Conservation (phyloP, 768 basidiomycete species). For the Auricularia auricula-judae region DNA sequence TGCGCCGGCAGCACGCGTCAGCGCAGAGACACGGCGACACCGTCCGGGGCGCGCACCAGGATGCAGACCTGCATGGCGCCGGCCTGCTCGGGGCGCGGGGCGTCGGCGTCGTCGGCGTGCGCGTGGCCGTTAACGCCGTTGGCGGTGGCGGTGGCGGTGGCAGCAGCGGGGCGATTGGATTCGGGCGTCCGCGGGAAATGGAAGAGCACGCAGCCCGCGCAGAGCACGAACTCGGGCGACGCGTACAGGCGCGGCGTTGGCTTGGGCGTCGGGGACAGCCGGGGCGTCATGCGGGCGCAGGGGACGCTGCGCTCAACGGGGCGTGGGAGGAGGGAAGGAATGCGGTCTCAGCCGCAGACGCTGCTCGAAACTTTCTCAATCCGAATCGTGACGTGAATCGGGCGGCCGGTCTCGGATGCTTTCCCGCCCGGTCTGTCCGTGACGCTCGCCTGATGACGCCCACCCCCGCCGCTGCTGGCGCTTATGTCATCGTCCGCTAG, state of each 20-base stretch:
- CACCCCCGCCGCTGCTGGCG: no score
- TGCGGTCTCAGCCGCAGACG: no score
- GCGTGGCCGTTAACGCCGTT: background rate
- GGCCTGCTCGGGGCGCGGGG: background rate
- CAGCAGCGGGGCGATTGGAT: background rate
- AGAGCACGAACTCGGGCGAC: slow-evolving; percentile 1
- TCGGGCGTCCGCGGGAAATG: background rate
- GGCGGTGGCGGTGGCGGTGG: no score
- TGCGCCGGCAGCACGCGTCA: slow-evolving; percentile 18
- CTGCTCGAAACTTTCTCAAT: no score
- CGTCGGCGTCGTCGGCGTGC: background rate
- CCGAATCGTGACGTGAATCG: no score
- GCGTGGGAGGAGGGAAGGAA: no score
- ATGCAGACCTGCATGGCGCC: slow-evolving; percentile 3
- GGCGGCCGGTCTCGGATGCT: no score
- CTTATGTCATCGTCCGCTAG: no score
- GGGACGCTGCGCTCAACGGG: no score
- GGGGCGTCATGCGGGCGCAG: background rate
- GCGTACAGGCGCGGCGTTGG: background rate
- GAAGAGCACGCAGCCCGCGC: slow-evolving; percentile 1
- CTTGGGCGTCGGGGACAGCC: background rate
- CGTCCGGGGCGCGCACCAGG: slow-evolving; percentile 11
- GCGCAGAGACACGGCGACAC: slow-evolving; percentile 3
- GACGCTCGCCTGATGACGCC: no score
- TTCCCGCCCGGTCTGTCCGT: no score